Percentiles rank a stretch among this genome's conserved stretches.
phyloP scores from a whole-genome alignment of 2,329 filamentous ascomycete genomes.

The Fusarium clavum region DNA sequence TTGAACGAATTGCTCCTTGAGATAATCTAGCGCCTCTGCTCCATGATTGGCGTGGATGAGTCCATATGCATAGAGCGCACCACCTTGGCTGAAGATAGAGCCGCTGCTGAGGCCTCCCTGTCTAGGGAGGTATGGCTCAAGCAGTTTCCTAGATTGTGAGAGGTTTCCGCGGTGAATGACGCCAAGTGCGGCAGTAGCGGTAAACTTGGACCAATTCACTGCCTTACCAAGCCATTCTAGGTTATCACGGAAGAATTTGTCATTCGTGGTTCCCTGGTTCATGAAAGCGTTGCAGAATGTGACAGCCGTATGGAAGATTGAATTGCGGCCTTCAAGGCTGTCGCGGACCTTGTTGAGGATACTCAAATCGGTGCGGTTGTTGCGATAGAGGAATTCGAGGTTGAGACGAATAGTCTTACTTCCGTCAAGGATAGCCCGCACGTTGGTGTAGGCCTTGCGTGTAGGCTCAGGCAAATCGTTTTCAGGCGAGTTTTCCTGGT shows the following conservation, averaged over 20 bases:
- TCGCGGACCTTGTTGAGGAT: constrained; percentile 97
- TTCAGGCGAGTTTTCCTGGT: constrained; percentile 68
- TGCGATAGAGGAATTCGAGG: constrained; percentile 95
- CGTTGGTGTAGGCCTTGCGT: constrained; percentile 70
- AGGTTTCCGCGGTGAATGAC: constrained; percentile 97
- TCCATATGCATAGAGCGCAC: constrained; percentile 93
- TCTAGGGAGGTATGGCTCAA: constrained; percentile 93
- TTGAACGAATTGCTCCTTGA: constrained; percentile 78
- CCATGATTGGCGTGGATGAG: constrained; percentile 98
- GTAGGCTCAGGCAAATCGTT: constrained; percentile 62
- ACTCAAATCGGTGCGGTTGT: constrained; percentile 90
- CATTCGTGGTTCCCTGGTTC: constrained; percentile 98
- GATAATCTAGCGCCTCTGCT: constrained; percentile 85
- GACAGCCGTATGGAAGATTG: constrained; percentile 97
- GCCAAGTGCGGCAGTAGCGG: constrained; percentile 92
- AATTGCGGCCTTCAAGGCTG: constrained; percentile 94
- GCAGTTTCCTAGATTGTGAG: constrained; percentile 89
- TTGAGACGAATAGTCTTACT: constrained; percentile 95
- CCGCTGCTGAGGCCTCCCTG: constrained; percentile 78
- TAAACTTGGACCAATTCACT: constrained; percentile 99
- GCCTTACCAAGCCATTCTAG: constrained; percentile 98
- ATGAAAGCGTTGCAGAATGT: constrained; percentile 99
- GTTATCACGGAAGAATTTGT: constrained; percentile 98
- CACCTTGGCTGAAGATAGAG: constrained; percentile 95
- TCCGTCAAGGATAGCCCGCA: constrained; percentile 80